Conservation (phyloP, 441 rosid species). For the Rhodomyrtus psidioides region DNA sequence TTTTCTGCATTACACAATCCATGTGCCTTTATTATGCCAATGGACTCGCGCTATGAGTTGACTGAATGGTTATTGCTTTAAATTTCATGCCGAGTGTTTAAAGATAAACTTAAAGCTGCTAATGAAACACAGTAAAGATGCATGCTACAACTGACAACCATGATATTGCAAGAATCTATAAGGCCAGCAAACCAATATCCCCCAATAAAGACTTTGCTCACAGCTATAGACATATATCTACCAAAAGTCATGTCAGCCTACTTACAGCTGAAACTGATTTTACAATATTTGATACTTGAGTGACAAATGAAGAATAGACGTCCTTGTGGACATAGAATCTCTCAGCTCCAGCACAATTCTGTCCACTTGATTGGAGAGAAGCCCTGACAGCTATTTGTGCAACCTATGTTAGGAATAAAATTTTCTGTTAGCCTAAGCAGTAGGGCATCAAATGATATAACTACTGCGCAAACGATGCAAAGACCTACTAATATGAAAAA, state of each 20-base stretch:
- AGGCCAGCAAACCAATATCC: neutral
- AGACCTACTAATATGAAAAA: neutral
- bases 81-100: neutral
- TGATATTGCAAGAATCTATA: neutral
- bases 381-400: conserved; percentile 96
- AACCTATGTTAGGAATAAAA: conserved; percentile 41
- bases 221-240: neutral
- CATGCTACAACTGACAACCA: neutral
- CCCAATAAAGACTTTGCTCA: neutral
- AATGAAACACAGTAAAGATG: neutral
- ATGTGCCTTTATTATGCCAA: neutral
- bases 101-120: neutral
- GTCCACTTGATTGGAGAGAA: conserved; percentile 93
- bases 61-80: neutral
- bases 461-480: neutral
- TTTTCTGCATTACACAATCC: neutral
- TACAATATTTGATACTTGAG: conserved; percentile 66
- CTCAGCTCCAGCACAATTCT: conserved; percentile 99
- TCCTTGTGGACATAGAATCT: conserved; percentile 90
- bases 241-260: neutral
- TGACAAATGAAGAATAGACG: conserved; percentile 67
- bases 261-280: conserved; percentile 93
- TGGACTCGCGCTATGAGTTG: neutral
- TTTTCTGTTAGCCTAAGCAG: neutral
- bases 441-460: neutral